Conservation (phyloP, 2,329 filamentous ascomycete species). For the Colletotrichum shisoi region DNA sequence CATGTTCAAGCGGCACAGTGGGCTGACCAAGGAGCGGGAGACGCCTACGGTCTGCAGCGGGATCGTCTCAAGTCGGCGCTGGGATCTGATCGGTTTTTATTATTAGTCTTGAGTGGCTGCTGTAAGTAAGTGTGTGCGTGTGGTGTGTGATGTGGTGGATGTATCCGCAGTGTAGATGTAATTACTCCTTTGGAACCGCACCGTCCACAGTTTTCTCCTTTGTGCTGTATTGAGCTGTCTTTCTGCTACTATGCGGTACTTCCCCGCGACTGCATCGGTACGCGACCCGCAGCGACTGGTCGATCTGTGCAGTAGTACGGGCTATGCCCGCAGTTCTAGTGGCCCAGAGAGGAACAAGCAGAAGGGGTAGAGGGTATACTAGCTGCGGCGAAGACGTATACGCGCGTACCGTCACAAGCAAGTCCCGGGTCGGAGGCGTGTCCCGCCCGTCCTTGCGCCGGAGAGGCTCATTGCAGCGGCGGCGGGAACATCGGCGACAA, state of each 20-base stretch:
- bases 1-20: constrained; percentile 35
- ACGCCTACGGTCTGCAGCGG: constrained; percentile 29
- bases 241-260: constrained; percentile 5
- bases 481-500: background rate
- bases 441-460: background rate
- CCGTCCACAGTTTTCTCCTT: background rate
- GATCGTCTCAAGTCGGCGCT: constrained; percentile 35
- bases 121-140: background rate
- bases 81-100: constrained; percentile 20
- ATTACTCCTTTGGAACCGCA: background rate
- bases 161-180: background rate
- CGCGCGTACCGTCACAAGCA: background rate
- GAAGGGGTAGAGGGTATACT: too few relatives aligned
- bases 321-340: background rate
- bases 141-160: background rate
- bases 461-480: background rate
- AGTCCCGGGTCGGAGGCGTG: background rate
- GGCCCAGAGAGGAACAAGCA: background rate
- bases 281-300: constrained; percentile 31
- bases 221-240: background rate
- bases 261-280: constrained; percentile 29
- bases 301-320: constrained; percentile 30
- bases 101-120: background rate
- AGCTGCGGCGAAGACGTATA: background rate
- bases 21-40: constrained; percentile 37